Evolutionary conservation across 2,329 filamentous ascomycete species (phyloP).

Genomic region (Rutstroemia sp.): DNA sequence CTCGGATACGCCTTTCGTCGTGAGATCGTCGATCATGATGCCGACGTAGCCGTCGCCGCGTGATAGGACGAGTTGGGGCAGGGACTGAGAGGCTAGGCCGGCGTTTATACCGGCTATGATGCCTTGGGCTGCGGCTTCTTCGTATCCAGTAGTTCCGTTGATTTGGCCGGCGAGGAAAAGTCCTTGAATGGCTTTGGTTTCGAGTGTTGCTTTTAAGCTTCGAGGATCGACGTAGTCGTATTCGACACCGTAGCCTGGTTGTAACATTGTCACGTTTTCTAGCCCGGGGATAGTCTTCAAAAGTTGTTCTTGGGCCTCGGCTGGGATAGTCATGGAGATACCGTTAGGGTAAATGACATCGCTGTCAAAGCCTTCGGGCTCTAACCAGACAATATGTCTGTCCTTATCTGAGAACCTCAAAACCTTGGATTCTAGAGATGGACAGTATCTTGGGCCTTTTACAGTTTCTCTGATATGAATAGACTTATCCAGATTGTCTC

Average conservation of each 20-base stretch:
- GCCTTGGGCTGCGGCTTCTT: conserved; percentile 92
- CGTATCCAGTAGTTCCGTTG: conserved; percentile 96
- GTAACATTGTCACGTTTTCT: conserved; percentile 84
- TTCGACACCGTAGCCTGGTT: conserved; percentile 93
- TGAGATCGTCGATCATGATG: conserved; percentile 96
- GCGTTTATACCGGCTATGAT: conserved; percentile 91
- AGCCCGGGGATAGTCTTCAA: conserved; percentile 83
- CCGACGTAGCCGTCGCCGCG: conserved; percentile 93
- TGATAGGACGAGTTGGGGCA: conserved; percentile 59
- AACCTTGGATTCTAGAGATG: conserved; percentile 90
- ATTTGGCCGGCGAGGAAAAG: conserved; percentile 94
- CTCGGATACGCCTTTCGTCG: conserved; percentile 94
- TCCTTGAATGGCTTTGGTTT: conserved; percentile 85
- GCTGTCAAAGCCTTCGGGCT: conserved; percentile 89
- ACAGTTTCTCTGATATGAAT: conserved; percentile 95
- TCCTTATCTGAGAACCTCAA: conserved; percentile 77
- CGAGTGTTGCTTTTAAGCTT: conserved; percentile 77
- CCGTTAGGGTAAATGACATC: conserved; percentile 94
- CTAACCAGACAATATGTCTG: conserved; percentile 88
- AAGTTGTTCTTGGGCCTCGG: conserved; percentile 75
- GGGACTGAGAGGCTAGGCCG: conserved; percentile 65
- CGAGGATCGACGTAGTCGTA: conserved; percentile 98
- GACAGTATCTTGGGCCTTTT: conserved; percentile 90
- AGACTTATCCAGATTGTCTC: conserved; percentile 86
- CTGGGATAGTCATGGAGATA: conserved; percentile 92